phyloP scores from a whole-genome alignment of 345 rosid species.

The Eucalyptus cloeziana region DNA sequence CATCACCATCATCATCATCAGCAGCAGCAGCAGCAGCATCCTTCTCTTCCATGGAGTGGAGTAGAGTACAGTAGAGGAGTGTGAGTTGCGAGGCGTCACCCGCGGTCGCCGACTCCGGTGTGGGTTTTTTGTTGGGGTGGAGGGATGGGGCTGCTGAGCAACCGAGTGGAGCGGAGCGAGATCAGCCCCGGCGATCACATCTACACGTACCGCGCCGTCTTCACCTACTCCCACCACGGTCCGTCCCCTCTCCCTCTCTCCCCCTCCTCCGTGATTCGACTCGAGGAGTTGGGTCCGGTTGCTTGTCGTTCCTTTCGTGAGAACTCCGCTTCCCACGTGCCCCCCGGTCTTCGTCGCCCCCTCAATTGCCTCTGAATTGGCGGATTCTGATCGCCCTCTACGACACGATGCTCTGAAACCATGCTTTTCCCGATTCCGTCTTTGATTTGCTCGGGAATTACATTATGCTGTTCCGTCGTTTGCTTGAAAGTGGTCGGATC shows the following conservation, averaged over 20 bases:
- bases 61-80: neutral
- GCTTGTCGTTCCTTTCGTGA: neutral
- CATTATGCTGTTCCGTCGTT: neutral
- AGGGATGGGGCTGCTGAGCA: slow-evolving; percentile 77
- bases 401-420: neutral
- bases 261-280: neutral
- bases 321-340: neutral
- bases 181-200: slow-evolving; percentile 86
- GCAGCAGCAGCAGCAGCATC: neutral
- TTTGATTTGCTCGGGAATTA: neutral
- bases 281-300: neutral
- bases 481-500: neutral
- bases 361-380: neutral
- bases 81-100: neutral
- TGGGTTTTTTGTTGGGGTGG: neutral
- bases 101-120: neutral
- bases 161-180: slow-evolving; percentile 67
- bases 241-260: neutral
- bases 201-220: slow-evolving; percentile 93
- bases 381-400: neutral
- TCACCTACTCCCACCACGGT: slow-evolving; percentile 97
- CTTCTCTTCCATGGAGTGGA: neutral
- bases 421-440: neutral
- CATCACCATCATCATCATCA: rapidly evolving
- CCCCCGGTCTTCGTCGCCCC: neutral